These are phyloP conservation scores for Jasminum sambac DNA, from an alignment of 257 asterid genomes.

Conservation along the genomic window DNA sequence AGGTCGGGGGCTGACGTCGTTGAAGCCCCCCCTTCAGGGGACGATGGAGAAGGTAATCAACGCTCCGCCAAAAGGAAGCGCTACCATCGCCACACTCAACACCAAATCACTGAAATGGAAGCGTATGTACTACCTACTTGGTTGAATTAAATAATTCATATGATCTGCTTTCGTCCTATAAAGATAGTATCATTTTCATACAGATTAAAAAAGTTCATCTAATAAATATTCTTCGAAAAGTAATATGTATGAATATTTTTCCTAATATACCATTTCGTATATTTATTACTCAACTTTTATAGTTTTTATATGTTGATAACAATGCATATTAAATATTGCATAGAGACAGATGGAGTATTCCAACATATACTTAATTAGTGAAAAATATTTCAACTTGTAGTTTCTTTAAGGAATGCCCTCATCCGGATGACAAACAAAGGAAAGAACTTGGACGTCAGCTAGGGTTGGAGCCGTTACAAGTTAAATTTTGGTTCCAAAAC, in stretches of 20 bases:
- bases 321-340: no score
- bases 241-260: no score
- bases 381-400: slow-evolving; percentile 19
- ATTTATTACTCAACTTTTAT: no score
- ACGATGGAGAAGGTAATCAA: slow-evolving; percentile 67
- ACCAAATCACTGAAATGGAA: slow-evolving; percentile 79
- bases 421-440: slow-evolving; percentile 68
- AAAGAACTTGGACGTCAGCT: slow-evolving; percentile 57
- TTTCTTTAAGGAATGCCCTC: slow-evolving; percentile 63
- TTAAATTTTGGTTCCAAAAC: slow-evolving; percentile 69
- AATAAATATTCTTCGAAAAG: no score
- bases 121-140: slow-evolving; percentile 36
- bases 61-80: slow-evolving; percentile 70
- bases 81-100: slow-evolving; percentile 79
- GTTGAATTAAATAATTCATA: no score
- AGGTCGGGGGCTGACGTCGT: slow-evolving; percentile 60
- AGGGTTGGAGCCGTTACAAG: slow-evolving; percentile 52
- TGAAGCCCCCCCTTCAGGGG: slow-evolving; percentile 73
- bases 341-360: no score
- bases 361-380: no score
- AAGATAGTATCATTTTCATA: no score
- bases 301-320: no score
- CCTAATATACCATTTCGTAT: no score
- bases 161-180: no score
- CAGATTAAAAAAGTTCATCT: no score